phyloP scores from a whole-genome alignment of 352 stramenopile species.

The Aphanomyces stellatus region DNA sequence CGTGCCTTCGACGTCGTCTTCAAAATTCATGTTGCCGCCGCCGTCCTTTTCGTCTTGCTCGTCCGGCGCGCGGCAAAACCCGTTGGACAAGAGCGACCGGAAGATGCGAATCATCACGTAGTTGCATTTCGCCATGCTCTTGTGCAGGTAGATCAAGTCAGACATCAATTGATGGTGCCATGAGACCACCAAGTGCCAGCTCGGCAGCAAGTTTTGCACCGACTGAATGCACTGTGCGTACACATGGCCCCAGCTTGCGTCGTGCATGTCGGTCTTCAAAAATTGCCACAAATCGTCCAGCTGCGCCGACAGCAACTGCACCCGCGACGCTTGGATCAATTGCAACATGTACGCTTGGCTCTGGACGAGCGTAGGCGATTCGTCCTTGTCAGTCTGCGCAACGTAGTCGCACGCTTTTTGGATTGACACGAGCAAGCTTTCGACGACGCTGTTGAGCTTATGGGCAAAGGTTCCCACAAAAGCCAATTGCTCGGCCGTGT shows the following conservation, averaged over 20 bases:
- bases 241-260: neutral
- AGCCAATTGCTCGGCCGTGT: neutral
- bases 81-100: conserved; percentile 93
- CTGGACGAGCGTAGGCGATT: neutral
- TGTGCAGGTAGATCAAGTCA: conserved; percentile 78
- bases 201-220: conserved; percentile 53
- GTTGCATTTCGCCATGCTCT: conserved; percentile 90
- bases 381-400: conserved; percentile 24
- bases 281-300: conserved; percentile 24
- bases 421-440: conserved; percentile 68
- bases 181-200: conserved; percentile 43
- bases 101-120: conserved; percentile 96
- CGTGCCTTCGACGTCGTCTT: conserved; percentile 98
- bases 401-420: conserved; percentile 48
- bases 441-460: conserved; percentile 59
- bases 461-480: conserved; percentile 33
- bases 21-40: conserved; percentile 91
- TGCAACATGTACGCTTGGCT: neutral
- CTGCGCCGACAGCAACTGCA: conserved; percentile 62
- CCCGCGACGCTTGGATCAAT: conserved; percentile 51
- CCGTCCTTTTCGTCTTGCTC: conserved; percentile 60
- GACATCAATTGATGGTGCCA: conserved; percentile 68
- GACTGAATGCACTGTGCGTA: conserved; percentile 26
- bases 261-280: neutral
- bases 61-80: conserved; percentile 81